phyloP scores from a whole-genome alignment of 179 eudicot species.

The Gypsophila paniculata region DNA sequence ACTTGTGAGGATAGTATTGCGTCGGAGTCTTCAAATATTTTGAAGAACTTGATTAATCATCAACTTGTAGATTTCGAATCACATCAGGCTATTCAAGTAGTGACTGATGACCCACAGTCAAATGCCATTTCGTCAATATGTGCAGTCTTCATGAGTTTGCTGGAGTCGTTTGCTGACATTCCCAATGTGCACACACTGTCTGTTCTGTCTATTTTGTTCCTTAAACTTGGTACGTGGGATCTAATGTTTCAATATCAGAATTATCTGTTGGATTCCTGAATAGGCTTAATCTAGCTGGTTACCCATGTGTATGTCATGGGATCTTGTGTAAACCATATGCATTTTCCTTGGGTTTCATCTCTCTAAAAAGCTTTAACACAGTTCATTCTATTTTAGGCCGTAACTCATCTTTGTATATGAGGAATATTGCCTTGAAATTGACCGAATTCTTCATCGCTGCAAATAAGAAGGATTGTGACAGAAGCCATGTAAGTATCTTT shows the following conservation, averaged over 20 bases:
- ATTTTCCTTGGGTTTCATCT: slow-evolving; percentile 7
- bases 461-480: slow-evolving; percentile 32
- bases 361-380: neutral
- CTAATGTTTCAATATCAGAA: neutral
- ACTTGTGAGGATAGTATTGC: slow-evolving; percentile 50
- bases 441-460: slow-evolving; percentile 42
- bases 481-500: slow-evolving; percentile 45
- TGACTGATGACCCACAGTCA: slow-evolving; percentile 33
- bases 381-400: slow-evolving; percentile 36
- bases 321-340: neutral
- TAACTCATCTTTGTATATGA: slow-evolving; percentile 41
- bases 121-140: slow-evolving; percentile 49
- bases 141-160: slow-evolving; percentile 40
- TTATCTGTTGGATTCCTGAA: neutral
- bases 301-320: slow-evolving; percentile 9
- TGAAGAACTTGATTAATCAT: slow-evolving; percentile 49
- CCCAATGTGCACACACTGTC: slow-evolving; percentile 56
- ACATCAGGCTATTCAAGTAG: slow-evolving; percentile 31
- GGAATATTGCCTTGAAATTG: slow-evolving; percentile 49
- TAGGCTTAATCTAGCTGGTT: neutral
- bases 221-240: slow-evolving; percentile 62
- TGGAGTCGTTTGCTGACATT: slow-evolving; percentile 35
- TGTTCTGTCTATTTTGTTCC: slow-evolving; percentile 60
- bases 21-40: slow-evolving; percentile 44
- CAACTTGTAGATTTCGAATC: slow-evolving; percentile 29